Base-by-base conservation (phyloP, 352 stramenopile species). In the Globisporangium rhizosaccharum region DNA sequence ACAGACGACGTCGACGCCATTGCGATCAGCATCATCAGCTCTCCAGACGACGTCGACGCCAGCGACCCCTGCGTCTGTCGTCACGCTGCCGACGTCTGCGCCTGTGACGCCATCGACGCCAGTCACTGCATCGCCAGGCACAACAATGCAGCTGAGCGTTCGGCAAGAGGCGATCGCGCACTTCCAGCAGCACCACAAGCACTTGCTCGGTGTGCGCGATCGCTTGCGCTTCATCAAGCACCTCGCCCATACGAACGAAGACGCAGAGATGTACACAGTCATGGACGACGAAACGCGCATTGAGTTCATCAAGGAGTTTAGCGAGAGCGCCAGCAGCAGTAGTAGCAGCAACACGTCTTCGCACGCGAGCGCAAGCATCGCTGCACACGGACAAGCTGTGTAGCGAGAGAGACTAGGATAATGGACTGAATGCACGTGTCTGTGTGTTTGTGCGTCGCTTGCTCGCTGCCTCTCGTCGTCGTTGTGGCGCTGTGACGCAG, bases 221-320 rank as follows among this genome's bases (percentile, higher is more conserved):
- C 62, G 72, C 10, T 37, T 75, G 33, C 62, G 55, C 8, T 77
- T 84, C 25, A 75, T 81, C 45, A 70, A 77, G 39, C 70, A 81
- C 58, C 59, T 84, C 9, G 66, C 66, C 2, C 59, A 68, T 26
- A 37, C 70, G 11, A 51, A 57, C 10, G 70, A 71, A 15, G 71
- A 81, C 41, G 67, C 71, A 1, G 68, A 80, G 55, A 75, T 77
- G 62, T 84, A 79, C 45, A 45, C 69, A 11, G 69, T 75, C 45
- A 85, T 85, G 75, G 68, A 76, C 58, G 68, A 73, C 46, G 62
- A 70, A 51, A 77, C 68, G 5, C 65, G 72, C 9, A 56, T 82
- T 17, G 70, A 77, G 62, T 80, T 73, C 61, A 68, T 79, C 56
- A 81, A 76, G 51, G 67, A 76, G 42, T 82, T 84, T 61, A 62